These are phyloP conservation scores for Aristolochia californica DNA, from an alignment of 164 flowering plant genomes.

Conservation along the genomic window DNA sequence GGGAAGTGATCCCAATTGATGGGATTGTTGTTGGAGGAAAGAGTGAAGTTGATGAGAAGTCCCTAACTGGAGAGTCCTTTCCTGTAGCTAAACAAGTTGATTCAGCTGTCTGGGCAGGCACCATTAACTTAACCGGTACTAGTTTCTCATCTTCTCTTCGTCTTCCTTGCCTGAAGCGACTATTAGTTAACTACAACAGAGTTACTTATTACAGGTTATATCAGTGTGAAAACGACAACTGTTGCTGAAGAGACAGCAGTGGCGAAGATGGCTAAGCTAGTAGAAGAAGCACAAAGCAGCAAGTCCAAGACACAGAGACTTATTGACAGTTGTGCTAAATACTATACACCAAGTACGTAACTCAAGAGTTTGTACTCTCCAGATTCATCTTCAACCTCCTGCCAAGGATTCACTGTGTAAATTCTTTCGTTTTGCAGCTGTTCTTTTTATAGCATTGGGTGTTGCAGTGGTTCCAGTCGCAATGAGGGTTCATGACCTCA, in stretches of 20 bases:
- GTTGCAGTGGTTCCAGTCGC: conserved; percentile 54
- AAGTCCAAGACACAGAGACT: conserved; percentile 58
- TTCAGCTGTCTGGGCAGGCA: conserved; percentile 82
- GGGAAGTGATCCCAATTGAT: conserved; percentile 75
- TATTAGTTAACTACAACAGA: background rate
- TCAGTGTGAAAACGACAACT: conserved; percentile 65
- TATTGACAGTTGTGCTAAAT: conserved; percentile 65
- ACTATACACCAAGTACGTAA: conserved; percentile 70
- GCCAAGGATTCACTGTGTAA: too few species aligned
- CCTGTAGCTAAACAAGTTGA: conserved; percentile 68
- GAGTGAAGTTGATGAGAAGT: conserved; percentile 83
- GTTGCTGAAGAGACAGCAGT: conserved; percentile 77
- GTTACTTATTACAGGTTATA: conserved; percentile 39
- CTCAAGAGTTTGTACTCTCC: background rate
- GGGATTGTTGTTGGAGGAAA: conserved; percentile 72
- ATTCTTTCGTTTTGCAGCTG: conserved; percentile 31
- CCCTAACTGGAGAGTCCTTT: conserved; percentile 74
- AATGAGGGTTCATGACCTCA: conserved; percentile 28
- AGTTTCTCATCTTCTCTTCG: background rate
- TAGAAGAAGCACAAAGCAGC: conserved; percentile 85
- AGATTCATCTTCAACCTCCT: background rate
- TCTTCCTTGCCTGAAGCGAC: background rate
- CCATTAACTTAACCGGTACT: conserved; percentile 84
- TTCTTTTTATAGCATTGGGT: conserved; percentile 41
- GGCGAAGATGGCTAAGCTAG: conserved; percentile 86